These are phyloP conservation scores for Stagonosporopsis vannaccii DNA, from an alignment of 2,329 filamentous ascomycete genomes.

Conservation along the genomic window DNA sequence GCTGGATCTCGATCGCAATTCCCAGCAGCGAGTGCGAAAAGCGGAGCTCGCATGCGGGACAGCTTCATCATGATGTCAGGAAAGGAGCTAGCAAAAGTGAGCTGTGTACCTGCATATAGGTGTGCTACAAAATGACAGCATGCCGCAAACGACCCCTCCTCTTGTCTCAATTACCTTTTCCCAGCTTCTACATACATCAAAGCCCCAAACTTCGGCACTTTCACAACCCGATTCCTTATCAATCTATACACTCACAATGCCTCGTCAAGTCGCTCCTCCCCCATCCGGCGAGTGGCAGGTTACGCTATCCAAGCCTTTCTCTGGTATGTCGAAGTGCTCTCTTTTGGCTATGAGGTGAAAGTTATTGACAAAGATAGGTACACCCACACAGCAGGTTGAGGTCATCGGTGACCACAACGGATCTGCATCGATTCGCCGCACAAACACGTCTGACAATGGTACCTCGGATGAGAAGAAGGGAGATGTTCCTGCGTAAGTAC, in stretches of 20 bases:
- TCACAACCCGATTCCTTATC: background rate
- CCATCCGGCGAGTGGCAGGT: constrained; percentile 86
- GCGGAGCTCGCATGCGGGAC: constrained; percentile 8
- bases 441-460: constrained; percentile 38
- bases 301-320: constrained; percentile 30
- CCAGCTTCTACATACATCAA: background rate
- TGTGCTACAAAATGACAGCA: constrained; percentile 16
- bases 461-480: constrained; percentile 46
- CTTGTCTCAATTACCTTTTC: no score
- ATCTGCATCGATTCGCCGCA: constrained; percentile 45
- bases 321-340: constrained; percentile 26
- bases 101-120: constrained; percentile 16
- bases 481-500: constrained; percentile 41
- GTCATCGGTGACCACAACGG: constrained; percentile 53
- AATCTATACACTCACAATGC: constrained; percentile 22
- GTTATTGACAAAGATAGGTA: constrained; percentile 11
- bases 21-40: background rate
- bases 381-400: constrained; percentile 44
- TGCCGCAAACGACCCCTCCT: background rate
- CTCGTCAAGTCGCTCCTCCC: constrained; percentile 67
- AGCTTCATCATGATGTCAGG: constrained; percentile 23
- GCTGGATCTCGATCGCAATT: background rate
- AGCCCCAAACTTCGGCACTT: background rate
- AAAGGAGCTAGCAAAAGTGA: constrained; percentile 11
- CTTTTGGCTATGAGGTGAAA: background rate